These are phyloP conservation scores for Amaranthus cruentus DNA, from an alignment of 148 eudicot genomes.

Conservation along the genomic window DNA sequence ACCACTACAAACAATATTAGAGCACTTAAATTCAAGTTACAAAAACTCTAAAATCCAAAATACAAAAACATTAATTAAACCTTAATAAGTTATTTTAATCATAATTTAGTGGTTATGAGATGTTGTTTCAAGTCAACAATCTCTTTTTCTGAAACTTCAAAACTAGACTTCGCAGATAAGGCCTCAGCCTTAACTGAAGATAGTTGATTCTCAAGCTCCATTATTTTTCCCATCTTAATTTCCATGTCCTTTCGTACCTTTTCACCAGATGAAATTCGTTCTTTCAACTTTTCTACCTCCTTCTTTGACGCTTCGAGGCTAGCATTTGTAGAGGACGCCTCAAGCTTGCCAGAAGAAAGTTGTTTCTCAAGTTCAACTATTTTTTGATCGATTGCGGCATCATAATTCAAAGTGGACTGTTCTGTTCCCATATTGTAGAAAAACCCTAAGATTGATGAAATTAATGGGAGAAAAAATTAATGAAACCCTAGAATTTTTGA, in stretches of 20 bases:
- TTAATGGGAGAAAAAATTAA: no score
- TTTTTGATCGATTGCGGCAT: not conserved
- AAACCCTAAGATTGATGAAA: no score
- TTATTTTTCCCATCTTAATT: slow-evolving; percentile 5
- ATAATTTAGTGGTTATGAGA: not conserved
- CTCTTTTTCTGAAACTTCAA: slow-evolving; percentile 6
- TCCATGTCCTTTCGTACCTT: slow-evolving; percentile 10
- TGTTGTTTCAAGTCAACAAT: slow-evolving; percentile 1
- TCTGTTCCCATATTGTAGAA: slow-evolving; percentile 8
- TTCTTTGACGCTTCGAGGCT: slow-evolving; percentile 5
- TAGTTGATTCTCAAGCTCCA: slow-evolving; percentile 12
- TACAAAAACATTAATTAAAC: not conserved
- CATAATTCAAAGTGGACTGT: not conserved
- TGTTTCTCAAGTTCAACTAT: no score
- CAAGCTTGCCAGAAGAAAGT: no score
- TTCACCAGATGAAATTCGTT: slow-evolving; percentile 9
- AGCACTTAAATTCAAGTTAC: no score
- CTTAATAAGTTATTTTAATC: no score
- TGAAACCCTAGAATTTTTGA: no score
- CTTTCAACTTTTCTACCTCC: slow-evolving; percentile 13
- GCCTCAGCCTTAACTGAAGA: not conserved
- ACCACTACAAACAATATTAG: no score
- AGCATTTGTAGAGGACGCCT: not conserved
- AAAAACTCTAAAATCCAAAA: not conserved
- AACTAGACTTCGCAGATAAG: not conserved